Conservation (phyloP, 2,329 filamentous ascomycete genomes). For the Paecilomyces variotii region DNA sequence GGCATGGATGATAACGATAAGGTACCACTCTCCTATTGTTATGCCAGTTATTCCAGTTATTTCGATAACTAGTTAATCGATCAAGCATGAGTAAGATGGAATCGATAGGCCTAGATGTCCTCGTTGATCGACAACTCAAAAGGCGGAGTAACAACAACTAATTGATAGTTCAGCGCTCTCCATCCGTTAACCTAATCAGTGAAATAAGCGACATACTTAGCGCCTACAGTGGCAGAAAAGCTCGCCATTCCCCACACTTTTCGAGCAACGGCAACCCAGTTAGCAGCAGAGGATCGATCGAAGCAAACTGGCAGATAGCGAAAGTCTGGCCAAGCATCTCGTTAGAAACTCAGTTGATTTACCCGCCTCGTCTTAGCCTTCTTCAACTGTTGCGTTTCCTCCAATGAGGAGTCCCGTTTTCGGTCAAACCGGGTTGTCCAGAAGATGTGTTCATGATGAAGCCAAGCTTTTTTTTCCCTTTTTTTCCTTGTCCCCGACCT, state of each 20-base stretch:
- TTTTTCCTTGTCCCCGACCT: neutral
- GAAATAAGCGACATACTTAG: neutral
- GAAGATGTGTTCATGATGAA: conserved; percentile 1
- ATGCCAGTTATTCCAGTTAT: too few relatives aligned
- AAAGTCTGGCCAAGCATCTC: neutral
- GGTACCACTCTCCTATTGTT: too few relatives aligned
- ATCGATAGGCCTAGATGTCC: neutral
- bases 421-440: neutral
- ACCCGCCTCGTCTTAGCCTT: conserved; percentile 14
- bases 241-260: conserved; percentile 1
- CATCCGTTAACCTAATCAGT: neutral
- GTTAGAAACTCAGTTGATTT: conserved; percentile 8
- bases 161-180: neutral
- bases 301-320: neutral
- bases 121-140: neutral
- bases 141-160: neutral
- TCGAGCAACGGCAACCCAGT: neutral
- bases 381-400: conserved; percentile 3
- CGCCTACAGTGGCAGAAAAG: neutral
- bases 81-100: neutral
- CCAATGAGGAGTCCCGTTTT: conserved; percentile 1
- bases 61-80: neutral
- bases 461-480: neutral
- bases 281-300: neutral
- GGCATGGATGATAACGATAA: too few relatives aligned